Percentiles rank a stretch among this genome's conserved stretches.
phyloP scores from a whole-genome alignment of 345 rosid genomes.

The Pseudoturritis turrita region DNA sequence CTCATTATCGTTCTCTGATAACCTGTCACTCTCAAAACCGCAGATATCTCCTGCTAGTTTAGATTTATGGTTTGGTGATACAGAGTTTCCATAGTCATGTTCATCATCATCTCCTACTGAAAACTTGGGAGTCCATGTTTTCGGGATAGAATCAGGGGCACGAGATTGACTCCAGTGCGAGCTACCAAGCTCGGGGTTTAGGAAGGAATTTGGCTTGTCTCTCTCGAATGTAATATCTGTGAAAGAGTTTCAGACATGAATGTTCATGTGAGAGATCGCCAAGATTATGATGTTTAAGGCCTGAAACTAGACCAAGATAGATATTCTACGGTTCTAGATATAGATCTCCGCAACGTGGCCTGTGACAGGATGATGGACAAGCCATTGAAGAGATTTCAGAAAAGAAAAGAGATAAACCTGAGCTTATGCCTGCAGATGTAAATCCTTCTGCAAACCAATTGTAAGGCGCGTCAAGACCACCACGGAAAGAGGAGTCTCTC shows the following conservation, averaged over 20 bases:
- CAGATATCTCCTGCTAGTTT: constrained; percentile 30
- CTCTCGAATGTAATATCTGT: constrained; percentile 35
- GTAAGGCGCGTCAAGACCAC: constrained; percentile 14
- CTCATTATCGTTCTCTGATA: constrained; percentile 19
- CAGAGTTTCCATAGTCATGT: constrained; percentile 16
- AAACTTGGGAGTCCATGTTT: constrained; percentile 32
- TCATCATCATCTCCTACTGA: constrained; percentile 34
- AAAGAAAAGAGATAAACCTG: constrained; percentile 25
- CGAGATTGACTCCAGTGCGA: constrained; percentile 25
- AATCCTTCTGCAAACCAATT: constrained; percentile 40
- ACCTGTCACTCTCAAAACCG: constrained; percentile 17
- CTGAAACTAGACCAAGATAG: neutral
- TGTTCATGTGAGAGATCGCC: neutral
- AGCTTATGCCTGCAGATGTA: constrained; percentile 25
- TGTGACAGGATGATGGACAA: constrained; percentile 17
- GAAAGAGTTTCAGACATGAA: constrained; percentile 26
- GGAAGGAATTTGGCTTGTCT: constrained; percentile 24
- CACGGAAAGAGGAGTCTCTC: constrained; percentile 27
- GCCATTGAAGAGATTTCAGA: constrained; percentile 20
- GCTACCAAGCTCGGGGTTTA: constrained; percentile 20
- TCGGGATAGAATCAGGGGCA: constrained; percentile 32
- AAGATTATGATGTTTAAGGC: constrained; percentile 23
- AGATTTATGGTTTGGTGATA: constrained; percentile 20
- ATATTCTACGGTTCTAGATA: neutral
- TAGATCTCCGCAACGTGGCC: constrained; percentile 7